phyloP scores from a whole-genome alignment of 2,329 filamentous ascomycete species.

The Zymoseptoria crescenta region DNA sequence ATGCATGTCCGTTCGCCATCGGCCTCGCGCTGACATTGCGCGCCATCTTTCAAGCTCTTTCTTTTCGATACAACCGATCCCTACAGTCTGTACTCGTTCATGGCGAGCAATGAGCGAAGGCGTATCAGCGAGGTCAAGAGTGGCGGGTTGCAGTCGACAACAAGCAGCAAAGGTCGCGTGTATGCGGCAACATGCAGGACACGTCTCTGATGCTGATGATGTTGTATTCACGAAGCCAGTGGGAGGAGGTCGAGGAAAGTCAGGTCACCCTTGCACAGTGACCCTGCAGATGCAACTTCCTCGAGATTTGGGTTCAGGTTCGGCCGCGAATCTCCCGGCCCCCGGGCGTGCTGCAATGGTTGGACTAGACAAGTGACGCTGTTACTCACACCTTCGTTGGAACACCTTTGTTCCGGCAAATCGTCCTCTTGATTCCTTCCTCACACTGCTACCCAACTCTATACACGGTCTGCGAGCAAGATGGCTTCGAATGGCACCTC shows the following conservation, averaged over 20 bases:
- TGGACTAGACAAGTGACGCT: background rate
- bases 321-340: too few relatives aligned
- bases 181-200: background rate
- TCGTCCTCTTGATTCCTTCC: background rate
- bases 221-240: background rate
- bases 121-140: background rate
- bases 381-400: background rate
- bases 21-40: slow-evolving; percentile 9
- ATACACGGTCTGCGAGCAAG: background rate
- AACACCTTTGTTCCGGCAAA: background rate
- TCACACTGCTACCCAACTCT: background rate
- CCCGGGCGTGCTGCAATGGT: background rate
- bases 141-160: background rate
- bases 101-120: slow-evolving; percentile 4
- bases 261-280: too few relatives aligned
- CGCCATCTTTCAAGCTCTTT: slow-evolving; percentile 13
- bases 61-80: slow-evolving; percentile 5
- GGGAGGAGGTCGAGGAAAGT: background rate
- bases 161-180: background rate
- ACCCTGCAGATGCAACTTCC: background rate
- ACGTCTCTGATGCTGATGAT: background rate
- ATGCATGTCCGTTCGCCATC: slow-evolving; percentile 10
- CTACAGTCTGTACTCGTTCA: slow-evolving; percentile 13
- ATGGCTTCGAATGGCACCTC: slow-evolving; percentile 7
- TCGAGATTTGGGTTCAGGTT: background rate